Evolutionary conservation across 2,329 filamentous ascomycete species (phyloP).

Genomic region (Exophiala bonariae): DNA sequence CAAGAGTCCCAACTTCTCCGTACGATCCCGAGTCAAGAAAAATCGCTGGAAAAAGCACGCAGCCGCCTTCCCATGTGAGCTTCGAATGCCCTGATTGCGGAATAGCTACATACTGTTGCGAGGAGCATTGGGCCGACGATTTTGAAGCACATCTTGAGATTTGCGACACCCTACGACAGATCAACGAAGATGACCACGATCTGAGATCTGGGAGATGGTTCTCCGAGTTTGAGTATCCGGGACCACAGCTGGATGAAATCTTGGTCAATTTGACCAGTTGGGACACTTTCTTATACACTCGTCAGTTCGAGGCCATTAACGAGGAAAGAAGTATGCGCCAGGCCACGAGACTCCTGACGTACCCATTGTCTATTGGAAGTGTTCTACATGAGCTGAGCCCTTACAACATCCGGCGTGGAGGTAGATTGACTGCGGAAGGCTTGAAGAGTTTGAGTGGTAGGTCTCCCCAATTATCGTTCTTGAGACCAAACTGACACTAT

Average conservation of each 20-base stretch:
- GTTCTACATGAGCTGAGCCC: constrained; percentile 92
- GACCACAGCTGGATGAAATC: constrained; percentile 85
- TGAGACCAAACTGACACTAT: constrained; percentile 17
- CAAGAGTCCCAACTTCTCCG: constrained; percentile 65
- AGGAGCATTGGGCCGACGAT: constrained; percentile 94
- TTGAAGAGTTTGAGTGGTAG: constrained; percentile 89
- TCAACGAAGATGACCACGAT: constrained; percentile 98
- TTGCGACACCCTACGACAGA: constrained; percentile 85
- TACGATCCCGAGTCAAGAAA: constrained; percentile 65
- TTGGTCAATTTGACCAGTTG: constrained; percentile 97
- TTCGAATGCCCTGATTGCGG: constrained; percentile 98
- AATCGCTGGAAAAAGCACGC: constrained; percentile 40
- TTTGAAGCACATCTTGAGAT: constrained; percentile 91
- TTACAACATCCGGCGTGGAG: constrained; percentile 74
- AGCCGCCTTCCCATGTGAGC: constrained; percentile 75
- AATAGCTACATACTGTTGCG: constrained; percentile 87
- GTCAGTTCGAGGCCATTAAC: constrained; percentile 88
- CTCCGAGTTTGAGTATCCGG: constrained; percentile 89
- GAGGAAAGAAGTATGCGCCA: constrained; percentile 88
- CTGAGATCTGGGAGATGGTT: constrained; percentile 87
- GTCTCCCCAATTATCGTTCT: constrained; percentile 34
- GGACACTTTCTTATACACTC: constrained; percentile 94
- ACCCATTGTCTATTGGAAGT: constrained; percentile 87
- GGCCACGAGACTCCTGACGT: constrained; percentile 88
- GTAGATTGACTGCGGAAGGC: constrained; percentile 80